phyloP scores from a whole-genome alignment of 345 rosid species.

The Citropsis articulata region DNA sequence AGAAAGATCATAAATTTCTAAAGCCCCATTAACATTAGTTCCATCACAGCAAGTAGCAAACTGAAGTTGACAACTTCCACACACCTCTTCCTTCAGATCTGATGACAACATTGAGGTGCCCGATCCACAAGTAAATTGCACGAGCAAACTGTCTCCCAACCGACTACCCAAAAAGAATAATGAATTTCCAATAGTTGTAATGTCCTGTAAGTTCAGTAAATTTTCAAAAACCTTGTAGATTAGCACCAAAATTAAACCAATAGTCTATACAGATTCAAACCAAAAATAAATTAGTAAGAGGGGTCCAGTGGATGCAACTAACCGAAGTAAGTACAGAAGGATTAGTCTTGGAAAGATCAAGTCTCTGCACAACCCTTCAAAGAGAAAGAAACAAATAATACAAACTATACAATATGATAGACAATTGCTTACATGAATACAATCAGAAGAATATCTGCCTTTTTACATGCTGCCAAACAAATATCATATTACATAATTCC shows the following conservation, averaged over 20 bases:
- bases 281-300: conserved; percentile 13
- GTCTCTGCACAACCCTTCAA: conserved; percentile 91
- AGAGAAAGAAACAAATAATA: conserved; percentile 26
- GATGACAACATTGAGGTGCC: conserved; percentile 59
- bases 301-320: conserved; percentile 31
- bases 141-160: conserved; percentile 95
- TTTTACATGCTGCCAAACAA: not conserved
- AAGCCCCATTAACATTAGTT: conserved; percentile 3
- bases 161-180: conserved; percentile 92
- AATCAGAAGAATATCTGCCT: not conserved
- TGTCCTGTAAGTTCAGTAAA: conserved; percentile 53
- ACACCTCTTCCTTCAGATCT: conserved; percentile 86
- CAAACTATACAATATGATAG: conserved; percentile 3
- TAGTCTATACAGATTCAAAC: not conserved
- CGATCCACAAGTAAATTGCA: conserved; percentile 68
- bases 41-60: conserved; percentile 1
- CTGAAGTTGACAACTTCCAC: conserved; percentile 7
- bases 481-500: not conserved
- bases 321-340: conserved; percentile 99
- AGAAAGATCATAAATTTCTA: not conserved
- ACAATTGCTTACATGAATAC: not conserved
- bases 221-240: conserved; percentile 10
- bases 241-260: conserved; percentile 3
- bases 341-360: conserved; percentile 94
- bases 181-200: conserved; percentile 74